Evolutionary conservation across 306 rosid species (phyloP), one percentile per base, ranked within the genome.

Genomic region (Sindora glabra): DNA sequence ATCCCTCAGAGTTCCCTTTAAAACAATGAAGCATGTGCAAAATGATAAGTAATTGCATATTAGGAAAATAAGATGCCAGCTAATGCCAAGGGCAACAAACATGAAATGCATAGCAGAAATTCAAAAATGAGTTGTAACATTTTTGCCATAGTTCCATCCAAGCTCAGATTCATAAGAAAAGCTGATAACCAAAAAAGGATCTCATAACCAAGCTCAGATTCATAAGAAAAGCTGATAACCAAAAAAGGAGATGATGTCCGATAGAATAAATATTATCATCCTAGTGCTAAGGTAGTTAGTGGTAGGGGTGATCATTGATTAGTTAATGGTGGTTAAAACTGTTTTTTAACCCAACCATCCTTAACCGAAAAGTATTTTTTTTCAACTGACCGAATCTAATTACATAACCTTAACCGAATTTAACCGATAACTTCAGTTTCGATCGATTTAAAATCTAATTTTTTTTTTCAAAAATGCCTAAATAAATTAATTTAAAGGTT

Each of bases 1-100:
- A 83, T 83, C 95, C 70, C 85, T 86, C 70, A 86, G 61, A 26
- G 87, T 83, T 73, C 95, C 95, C 95, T 86, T 77, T 74, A 85
- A 24, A 37, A 15, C 46, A 70, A 64, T 22, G 18, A 58, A 33
- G 52, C 44, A 25, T 50, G 45, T 16, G 57, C 57, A 65, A 56
- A 26, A 57, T 39, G 38, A 60, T 70, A 42, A 70, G 58, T 51
- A 60, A 54, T 51, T 16, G 23, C 54, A 69, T 26, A 66, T 4
- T 30, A 32, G 21, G 45, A 71, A 48, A n/a, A n/a, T n/a, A n/a
- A n/a, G n/a, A n/a, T n/a, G n/a, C 22, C 34, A 54, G 44, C 44
- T 40, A 14, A 32, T 33, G 49, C 37, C 12, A 8, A 42, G 27
- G 41, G 36, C 56, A 18, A 45, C 30, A 32, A 30, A 60, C 63